Conservation (phyloP, 2,329 filamentous ascomycete genomes). For the Cladophialophora psammophila region DNA sequence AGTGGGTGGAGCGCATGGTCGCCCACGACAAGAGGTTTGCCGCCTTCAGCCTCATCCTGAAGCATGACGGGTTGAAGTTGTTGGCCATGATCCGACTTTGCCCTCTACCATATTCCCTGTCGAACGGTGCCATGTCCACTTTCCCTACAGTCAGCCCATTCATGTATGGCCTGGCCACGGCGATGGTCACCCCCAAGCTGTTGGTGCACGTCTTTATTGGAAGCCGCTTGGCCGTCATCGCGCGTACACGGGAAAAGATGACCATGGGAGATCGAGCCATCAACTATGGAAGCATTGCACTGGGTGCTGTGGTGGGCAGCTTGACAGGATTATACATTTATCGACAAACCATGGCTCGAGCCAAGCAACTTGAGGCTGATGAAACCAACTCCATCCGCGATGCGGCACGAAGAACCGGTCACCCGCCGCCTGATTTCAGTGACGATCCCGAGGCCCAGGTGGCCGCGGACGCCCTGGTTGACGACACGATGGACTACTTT, state of each 20-base stretch:
- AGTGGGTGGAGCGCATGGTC: constrained; percentile 80
- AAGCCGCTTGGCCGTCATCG: constrained; percentile 78
- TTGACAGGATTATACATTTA: constrained; percentile 87
- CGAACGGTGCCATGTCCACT: constrained; percentile 92
- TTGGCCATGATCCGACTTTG: constrained; percentile 92
- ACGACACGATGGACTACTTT: constrained; percentile 51
- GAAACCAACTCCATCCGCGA: constrained; percentile 51
- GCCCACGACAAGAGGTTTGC: constrained; percentile 86
- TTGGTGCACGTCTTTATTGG: constrained; percentile 94
- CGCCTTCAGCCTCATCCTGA: constrained; percentile 84
- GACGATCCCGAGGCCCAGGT: constrained; percentile 51
- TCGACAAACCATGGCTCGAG: constrained; percentile 62
- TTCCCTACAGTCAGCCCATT: constrained; percentile 83
- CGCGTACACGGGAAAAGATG: constrained; percentile 86
- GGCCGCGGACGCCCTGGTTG: constrained; percentile 51
- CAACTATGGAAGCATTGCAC: constrained; percentile 81
- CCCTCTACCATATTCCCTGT: constrained; percentile 88
- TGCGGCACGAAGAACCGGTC: constrained; percentile 44
- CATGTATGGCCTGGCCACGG: constrained; percentile 81
- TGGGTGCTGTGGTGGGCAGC: constrained; percentile 75
- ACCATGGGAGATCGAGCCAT: constrained; percentile 76
- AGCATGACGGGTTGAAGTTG: constrained; percentile 87
- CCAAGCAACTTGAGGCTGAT: constrained; percentile 57
- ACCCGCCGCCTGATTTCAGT: constrained; percentile 38
- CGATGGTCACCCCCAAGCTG: constrained; percentile 82